Evolutionary conservation across 352 stramenopile genomes (phyloP).

Genomic region (Pythium brachiatum): DNA sequence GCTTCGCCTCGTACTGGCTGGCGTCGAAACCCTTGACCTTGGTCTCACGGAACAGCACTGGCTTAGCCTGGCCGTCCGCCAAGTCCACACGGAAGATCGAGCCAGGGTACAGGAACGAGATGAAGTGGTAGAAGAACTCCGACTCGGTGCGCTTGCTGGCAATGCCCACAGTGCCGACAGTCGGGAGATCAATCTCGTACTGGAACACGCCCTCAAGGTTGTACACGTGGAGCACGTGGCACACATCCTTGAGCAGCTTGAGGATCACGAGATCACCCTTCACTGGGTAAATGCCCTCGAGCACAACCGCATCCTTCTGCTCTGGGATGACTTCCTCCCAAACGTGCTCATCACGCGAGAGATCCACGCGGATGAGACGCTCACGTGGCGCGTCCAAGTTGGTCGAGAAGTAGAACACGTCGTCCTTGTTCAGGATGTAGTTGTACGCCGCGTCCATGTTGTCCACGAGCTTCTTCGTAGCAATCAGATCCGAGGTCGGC

Average conservation of each 20-base stretch:
- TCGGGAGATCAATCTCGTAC: conserved; percentile 68
- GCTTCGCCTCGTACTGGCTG: conserved; percentile 74
- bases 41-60: conserved; percentile 70
- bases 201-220: conserved; percentile 71
- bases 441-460: conserved; percentile 83
- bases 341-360: conserved; percentile 21
- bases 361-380: conserved; percentile 54
- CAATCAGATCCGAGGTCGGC: conserved; percentile 31
- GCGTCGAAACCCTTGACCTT: conserved; percentile 83
- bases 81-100: conserved; percentile 79
- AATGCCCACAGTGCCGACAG: conserved; percentile 62
- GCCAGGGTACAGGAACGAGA: conserved; percentile 81
- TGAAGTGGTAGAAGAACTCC: conserved; percentile 89
- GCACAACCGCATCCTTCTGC: conserved; percentile 67
- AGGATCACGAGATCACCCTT: conserved; percentile 70
- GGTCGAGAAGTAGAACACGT: conserved; percentile 85
- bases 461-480: conserved; percentile 79
- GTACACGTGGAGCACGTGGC: conserved; percentile 78
- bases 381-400: conserved; percentile 81
- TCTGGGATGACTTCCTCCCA: conserved; percentile 87
- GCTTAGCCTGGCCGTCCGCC: conserved; percentile 28
- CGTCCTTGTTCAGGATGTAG: conserved; percentile 88
- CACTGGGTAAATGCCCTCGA: conserved; percentile 65
- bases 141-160: conserved; percentile 69
- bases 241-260: conserved; percentile 81